Evolutionary conservation across 495 filamentous ascomycete genomes (phyloP).

Genomic region (Zalerion maritima): DNA sequence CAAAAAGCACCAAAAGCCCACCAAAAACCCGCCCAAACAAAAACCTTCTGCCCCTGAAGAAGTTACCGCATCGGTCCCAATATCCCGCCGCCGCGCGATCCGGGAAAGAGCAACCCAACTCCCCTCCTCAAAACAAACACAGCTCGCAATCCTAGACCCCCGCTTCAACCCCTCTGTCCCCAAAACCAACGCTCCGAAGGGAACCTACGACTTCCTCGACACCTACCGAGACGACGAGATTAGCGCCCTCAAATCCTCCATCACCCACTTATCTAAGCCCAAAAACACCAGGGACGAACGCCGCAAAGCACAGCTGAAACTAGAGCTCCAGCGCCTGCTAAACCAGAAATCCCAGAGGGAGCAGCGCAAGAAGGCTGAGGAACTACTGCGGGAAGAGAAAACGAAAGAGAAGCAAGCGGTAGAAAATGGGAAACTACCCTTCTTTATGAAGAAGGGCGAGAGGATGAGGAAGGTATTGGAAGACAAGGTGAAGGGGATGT

Average conservation of each 20-base stretch:
- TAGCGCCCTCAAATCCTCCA: conserved; percentile 46
- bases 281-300: conserved; percentile 50
- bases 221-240: conserved; percentile 73
- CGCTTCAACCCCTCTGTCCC: conserved; percentile 56
- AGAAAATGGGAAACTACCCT: conserved; percentile 79
- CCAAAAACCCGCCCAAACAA: too few species aligned
- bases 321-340: conserved; percentile 50
- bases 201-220: conserved; percentile 77
- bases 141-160: conserved; percentile 58
- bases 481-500: conserved; percentile 67
- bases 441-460: conserved; percentile 80
- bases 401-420: conserved; percentile 72
- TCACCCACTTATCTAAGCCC: too few species aligned
- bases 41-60: too few species aligned
- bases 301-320: conserved; percentile 37
- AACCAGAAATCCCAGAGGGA: conserved; percentile 52
- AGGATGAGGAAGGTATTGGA: conserved; percentile 70
- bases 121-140: too few species aligned
- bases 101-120: too few species aligned
- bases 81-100: too few species aligned
- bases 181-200: conserved; percentile 40
- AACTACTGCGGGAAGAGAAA: conserved; percentile 56
- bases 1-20: too few species aligned
- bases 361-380: conserved; percentile 48
- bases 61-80: too few species aligned